A percentile compares a stretch with the other conserved stretches of the same genome.
These are phyloP conservation scores for Apiotrichum siamense DNA, from an alignment of 1,284 basidiomycete genomes.

Conservation along the genomic window DNA sequence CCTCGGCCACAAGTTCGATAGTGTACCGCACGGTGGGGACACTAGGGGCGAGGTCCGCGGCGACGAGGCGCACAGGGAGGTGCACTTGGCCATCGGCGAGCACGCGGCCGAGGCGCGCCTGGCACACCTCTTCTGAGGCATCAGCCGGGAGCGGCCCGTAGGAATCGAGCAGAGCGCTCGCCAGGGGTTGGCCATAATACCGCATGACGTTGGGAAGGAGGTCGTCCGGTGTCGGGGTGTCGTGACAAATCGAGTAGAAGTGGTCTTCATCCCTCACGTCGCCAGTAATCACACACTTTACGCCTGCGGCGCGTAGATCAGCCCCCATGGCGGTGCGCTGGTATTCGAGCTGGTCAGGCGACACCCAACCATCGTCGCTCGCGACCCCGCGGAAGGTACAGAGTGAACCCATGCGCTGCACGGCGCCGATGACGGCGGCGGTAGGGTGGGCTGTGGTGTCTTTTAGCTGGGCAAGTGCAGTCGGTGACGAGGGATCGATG, in stretches of 20 bases:
- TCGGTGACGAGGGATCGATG: conserved; percentile 54
- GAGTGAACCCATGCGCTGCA: conserved; percentile 50
- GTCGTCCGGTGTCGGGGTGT: conserved; percentile 50
- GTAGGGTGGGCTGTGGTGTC: conserved; percentile 53
- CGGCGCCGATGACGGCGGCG: conserved; percentile 53
- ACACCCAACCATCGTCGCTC: conserved; percentile 50
- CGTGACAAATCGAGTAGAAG: conserved; percentile 64
- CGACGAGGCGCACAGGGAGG: conserved; percentile 59
- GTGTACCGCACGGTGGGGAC: conserved; percentile 64
- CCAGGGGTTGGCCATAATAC: conserved; percentile 56
- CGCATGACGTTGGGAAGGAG: conserved; percentile 57
- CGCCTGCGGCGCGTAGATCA: conserved; percentile 56
- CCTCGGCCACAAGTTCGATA: conserved; percentile 51
- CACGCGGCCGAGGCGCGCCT: conserved; percentile 52
- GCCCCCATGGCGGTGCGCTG: conserved; percentile 61
- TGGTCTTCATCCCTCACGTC: conserved; percentile 61
- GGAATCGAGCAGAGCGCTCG: conserved; percentile 50
- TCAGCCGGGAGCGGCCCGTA: conserved; percentile 48
- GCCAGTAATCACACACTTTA: conserved; percentile 59
- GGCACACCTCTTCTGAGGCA: conserved; percentile 47
- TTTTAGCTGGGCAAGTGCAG: conserved; percentile 53
- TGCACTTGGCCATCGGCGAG: conserved; percentile 64
- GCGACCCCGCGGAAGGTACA: conserved; percentile 65
- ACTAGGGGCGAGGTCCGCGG: conserved; percentile 55
- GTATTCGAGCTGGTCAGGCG: conserved; percentile 57